Evolutionary conservation across 1,139 yeast species (phyloP), one percentile per base, ranked within the genome.

Genomic region (Kodamaea derodonti): DNA sequence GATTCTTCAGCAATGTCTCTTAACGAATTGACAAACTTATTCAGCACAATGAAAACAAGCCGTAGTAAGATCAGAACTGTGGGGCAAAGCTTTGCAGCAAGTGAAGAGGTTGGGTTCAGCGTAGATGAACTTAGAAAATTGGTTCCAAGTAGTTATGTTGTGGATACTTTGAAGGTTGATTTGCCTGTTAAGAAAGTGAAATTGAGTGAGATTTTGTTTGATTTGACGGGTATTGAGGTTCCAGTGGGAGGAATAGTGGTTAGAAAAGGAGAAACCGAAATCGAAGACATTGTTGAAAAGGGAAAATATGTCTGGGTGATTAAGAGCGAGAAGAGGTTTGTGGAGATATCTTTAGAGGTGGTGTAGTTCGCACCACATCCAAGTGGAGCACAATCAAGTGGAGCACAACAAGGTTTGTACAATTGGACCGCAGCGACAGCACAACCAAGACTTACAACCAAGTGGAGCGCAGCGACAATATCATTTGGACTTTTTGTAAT

Each of bases 21-120:
- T 37, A 61, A 61, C 31, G 72, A 68, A 40, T 65, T 69, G 43
- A 57, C 70, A 5, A 47, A 39, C 33, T 58, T 69, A 41, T 67
- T 69, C 44, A 52, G 53, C 30, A 46, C 49, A 33, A 57, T 62
- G 60, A 47, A 54, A 29, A 39, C 34, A 28, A 30, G 17, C 18
- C 24, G 34, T 14, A 35, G 45, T 16, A 41, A 47, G 29, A 37
- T 40, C 14, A 31, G 31, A 23, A 25, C 33, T 8, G 26, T 27
- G 3, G 32, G 28, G 3, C 41, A 41, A 14, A 14, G 39, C 6
- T 42, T 46, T 36, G 41, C 42, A 15, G 37, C 54, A 9, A 35
- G 45, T 12, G 38, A 46, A 2, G 39, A 41, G 11, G 38, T 51
- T 14, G 27, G 53, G 10, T 60, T 53, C 48, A 50, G 59, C 15